Evolutionary conservation across 2,329 filamentous ascomycete species (phyloP).

Genomic region (Metarhizium album): DNA sequence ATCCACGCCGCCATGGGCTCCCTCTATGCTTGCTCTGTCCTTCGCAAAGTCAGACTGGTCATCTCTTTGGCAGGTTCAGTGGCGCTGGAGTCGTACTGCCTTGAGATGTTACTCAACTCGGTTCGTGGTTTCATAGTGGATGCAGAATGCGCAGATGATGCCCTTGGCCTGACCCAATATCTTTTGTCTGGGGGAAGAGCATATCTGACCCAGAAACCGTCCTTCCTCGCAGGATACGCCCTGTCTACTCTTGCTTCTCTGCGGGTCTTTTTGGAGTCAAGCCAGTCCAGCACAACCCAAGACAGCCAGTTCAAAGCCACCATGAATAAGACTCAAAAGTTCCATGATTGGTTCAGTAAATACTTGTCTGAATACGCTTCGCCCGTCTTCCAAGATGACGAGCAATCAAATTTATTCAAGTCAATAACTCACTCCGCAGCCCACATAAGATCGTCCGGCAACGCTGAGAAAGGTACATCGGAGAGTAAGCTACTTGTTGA

Average conservation of each 20-base stretch:
- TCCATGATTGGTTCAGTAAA: constrained; percentile 67
- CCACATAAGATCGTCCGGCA: constrained; percentile 55
- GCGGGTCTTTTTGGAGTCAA: constrained; percentile 61
- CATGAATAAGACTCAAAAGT: constrained; percentile 61
- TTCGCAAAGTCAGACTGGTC: constrained; percentile 76
- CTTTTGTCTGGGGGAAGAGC: constrained; percentile 57
- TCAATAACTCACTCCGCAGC: constrained; percentile 60
- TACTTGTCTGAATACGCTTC: constrained; percentile 57
- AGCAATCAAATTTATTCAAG: constrained; percentile 47
- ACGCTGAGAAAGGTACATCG: constrained; percentile 56
- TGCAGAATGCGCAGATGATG: constrained; percentile 80
- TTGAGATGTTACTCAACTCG: constrained; percentile 83
- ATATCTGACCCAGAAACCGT: constrained; percentile 55
- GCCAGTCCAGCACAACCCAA: constrained; percentile 70
- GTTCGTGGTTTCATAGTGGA: constrained; percentile 71
- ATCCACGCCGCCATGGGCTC: constrained; percentile 78
- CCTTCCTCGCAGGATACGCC: constrained; percentile 71
- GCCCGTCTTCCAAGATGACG: constrained; percentile 34
- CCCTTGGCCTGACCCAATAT: constrained; percentile 77
- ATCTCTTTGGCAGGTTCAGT: constrained; percentile 65
- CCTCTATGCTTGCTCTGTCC: constrained; percentile 72
- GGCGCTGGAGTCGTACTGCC: constrained; percentile 66
- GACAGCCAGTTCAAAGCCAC: constrained; percentile 73
- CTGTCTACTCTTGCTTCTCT: constrained; percentile 73
- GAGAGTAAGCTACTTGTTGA: constrained; percentile 74